Conservation (phyloP, 768 basidiomycete genomes). For the Leucogyrophana mollusca region DNA sequence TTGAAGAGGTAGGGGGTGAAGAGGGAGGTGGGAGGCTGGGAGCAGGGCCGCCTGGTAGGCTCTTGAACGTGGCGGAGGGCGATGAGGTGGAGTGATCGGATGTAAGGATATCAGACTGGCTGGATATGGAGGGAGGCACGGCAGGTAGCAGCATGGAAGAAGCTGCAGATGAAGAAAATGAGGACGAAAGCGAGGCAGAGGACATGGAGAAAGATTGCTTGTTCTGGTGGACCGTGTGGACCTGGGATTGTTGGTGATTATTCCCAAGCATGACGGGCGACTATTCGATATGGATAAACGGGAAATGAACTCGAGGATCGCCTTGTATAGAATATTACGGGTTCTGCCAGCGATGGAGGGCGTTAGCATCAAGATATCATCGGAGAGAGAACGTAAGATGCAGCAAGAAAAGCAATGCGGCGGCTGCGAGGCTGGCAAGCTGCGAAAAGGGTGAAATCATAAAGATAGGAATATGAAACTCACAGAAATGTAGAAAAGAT, state of each 20-base stretch:
- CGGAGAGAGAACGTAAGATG: conserved; percentile 1
- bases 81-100: conserved; percentile 42
- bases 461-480: conserved; percentile 9
- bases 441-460: conserved; percentile 8
- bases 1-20: conserved; percentile 26
- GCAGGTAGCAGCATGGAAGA: conserved; percentile 40
- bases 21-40: conserved; percentile 20
- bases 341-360: conserved; percentile 16
- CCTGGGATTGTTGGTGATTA: conserved; percentile 18
- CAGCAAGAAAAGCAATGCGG: conserved; percentile 20
- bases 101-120: conserved; percentile 39
- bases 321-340: conserved; percentile 26
- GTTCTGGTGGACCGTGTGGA: conserved; percentile 30
- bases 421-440: conserved; percentile 18
- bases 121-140: conserved; percentile 32
- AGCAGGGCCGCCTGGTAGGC: conserved; percentile 24
- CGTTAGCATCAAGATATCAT: background rate
- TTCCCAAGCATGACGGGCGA: conserved; percentile 13
- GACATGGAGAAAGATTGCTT: conserved; percentile 39
- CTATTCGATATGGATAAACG: conserved; percentile 19
- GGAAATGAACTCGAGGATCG: conserved; percentile 27
- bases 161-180: conserved; percentile 43
- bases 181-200: conserved; percentile 40
- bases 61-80: conserved; percentile 35
- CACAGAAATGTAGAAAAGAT: conserved; percentile 17